phyloP scores from a whole-genome alignment of 2,329 filamentous ascomycete species.

The Aciculosporium take region DNA sequence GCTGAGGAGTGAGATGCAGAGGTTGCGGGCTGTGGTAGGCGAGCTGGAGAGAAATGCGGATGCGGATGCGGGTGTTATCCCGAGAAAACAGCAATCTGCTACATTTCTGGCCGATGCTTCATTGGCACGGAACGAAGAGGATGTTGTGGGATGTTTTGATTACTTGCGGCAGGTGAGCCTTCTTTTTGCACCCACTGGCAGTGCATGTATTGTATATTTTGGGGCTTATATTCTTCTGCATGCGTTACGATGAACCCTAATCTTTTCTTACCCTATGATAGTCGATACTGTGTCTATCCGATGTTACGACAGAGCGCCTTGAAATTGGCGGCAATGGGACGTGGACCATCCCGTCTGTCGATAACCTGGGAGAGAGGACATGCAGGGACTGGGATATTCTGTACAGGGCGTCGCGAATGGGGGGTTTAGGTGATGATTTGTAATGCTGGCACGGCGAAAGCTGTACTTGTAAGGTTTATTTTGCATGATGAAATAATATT shows the following conservation, averaged over 20 bases:
- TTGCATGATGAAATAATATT: background rate
- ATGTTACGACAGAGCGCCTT: conserved; percentile 5
- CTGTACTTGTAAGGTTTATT: background rate
- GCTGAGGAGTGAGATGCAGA: conserved; percentile 3
- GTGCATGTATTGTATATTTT: background rate
- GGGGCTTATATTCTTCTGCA: background rate
- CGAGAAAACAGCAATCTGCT: too few species aligned
- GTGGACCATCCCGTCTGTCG: background rate
- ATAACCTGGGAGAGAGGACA: conserved; percentile 4
- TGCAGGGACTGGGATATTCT: conserved; percentile 6
- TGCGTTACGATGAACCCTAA: background rate
- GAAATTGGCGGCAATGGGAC: background rate
- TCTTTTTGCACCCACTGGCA: background rate
- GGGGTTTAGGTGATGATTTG: background rate
- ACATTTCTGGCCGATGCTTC: background rate
- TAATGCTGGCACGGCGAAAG: background rate
- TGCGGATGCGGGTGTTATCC: background rate
- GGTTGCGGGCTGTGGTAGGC: background rate
- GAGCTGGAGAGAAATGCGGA: background rate
- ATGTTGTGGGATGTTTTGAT: conserved; percentile 4
- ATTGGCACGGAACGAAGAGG: background rate
- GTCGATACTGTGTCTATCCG: conserved; percentile 5
- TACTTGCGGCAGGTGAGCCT: conserved; percentile 7
- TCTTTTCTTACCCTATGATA: background rate
- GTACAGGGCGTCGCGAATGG: background rate